Evolutionary conservation across 2,329 filamentous ascomycete species (phyloP).

Genomic region (Thielaviopsis cerberus): DNA sequence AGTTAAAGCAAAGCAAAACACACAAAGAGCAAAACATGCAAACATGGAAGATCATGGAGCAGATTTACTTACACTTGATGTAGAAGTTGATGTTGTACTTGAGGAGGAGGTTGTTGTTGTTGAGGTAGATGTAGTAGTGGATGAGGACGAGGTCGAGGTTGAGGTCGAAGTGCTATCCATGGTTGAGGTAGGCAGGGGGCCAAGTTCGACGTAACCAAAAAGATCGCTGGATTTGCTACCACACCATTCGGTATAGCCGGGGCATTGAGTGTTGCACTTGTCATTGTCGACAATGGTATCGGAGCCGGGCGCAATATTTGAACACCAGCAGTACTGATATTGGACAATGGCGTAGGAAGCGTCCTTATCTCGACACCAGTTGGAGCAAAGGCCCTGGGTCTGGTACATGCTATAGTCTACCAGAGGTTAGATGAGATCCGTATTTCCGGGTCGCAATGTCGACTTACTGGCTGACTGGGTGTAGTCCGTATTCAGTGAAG

Average conservation of each 20-base stretch:
- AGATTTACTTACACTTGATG: neutral
- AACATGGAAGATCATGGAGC: neutral
- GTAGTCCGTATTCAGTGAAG: constrained; percentile 20
- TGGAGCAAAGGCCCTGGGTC: constrained; percentile 49
- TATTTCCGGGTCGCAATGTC: neutral
- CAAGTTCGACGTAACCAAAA: constrained; percentile 47
- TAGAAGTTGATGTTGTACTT: constrained; percentile 2
- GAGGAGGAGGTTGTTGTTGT: constrained; percentile 7
- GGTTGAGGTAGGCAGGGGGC: constrained; percentile 9
- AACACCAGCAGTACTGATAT: constrained; percentile 53
- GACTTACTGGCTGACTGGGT: constrained; percentile 26
- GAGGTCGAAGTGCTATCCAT: constrained; percentile 5
- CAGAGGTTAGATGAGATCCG: neutral
- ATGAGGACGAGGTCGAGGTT: constrained; percentile 12
- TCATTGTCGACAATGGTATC: constrained; percentile 21
- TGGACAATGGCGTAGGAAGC: constrained; percentile 55
- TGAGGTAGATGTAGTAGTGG: constrained; percentile 9
- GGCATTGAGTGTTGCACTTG: constrained; percentile 41
- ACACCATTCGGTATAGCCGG: constrained; percentile 55
- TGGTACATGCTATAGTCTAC: constrained; percentile 40
- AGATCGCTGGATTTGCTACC: constrained; percentile 34
- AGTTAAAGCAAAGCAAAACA: constrained; percentile 1
- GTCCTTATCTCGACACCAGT: constrained; percentile 31
- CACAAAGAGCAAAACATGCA: neutral
- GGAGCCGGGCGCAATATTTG: constrained; percentile 42